Evolutionary conservation across 768 basidiomycete genomes (phyloP), one percentile per base, ranked within the genome.

Genomic region (Hygrophorus russula): DNA sequence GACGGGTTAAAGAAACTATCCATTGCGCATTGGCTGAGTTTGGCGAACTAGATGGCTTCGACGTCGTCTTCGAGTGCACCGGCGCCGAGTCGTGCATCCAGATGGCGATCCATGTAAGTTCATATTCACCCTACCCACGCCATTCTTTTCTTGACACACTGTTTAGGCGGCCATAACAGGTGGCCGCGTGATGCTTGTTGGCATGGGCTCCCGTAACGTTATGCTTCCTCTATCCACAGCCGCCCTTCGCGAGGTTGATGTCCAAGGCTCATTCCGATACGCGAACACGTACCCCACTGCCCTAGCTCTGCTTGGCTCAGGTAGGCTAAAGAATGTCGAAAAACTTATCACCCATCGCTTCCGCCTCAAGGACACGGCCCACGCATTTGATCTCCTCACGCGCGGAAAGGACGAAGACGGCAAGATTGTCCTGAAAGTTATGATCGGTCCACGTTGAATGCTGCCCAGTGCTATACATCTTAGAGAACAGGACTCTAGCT

Each of bases 21-120:
- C 59, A 65, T 33, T 55, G 59, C 6, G 71, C 75, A 5, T 66
- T 89, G 45, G 55, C 64, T 39, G 59, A 68, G 42, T 85, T 88
- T 55, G 66, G 61, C 47, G 63, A 71, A 47, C 67, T 68, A 17
- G 80, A 88, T 19, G 94, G 94, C 24, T 94, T 90, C 63, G 91
- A 96, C 59, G 69, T 87, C 56, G 82, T 97, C 39, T 87, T 93
- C 55, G 93, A 98, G 61, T 98, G 93, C 63, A 92, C 91, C 10
- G 93, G 93, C 49, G 90, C 89, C 2, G 91, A 94, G 60, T 71
- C 78, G 29, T 89, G 86, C 56, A 89, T 94, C 56, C 90, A 94
- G 58, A 81, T 88, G 78, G 82, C 86, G 40, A 73, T 93, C 49
- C 78, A 86, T 64, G 89, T 92, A 66, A 70, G 89, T 72, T 34